Percentiles rank a stretch among this genome's conserved stretches.
phyloP scores from a whole-genome alignment of 2,329 filamentous ascomycete species.

The Phaeosphaeria sp. region DNA sequence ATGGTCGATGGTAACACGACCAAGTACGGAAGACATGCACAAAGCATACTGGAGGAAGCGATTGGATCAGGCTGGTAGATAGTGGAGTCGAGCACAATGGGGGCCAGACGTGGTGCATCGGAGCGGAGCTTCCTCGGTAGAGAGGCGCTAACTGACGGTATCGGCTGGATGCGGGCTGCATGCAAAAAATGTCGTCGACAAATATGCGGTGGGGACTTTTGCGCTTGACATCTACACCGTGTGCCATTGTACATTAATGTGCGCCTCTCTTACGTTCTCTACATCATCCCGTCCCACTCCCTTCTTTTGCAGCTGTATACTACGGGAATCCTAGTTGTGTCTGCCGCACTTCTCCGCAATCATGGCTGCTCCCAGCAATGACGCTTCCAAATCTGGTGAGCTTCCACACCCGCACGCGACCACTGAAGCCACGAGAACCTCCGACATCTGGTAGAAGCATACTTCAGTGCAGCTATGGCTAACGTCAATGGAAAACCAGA shows the following conservation, averaged over 20 bases:
- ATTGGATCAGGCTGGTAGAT: conserved; percentile 1
- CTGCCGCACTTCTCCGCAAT: conserved; percentile 13
- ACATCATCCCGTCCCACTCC: conserved; percentile 22
- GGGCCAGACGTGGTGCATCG: not conserved
- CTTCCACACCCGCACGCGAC: conserved; percentile 19
- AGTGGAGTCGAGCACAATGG: not conserved
- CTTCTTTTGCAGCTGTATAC: conserved; percentile 32
- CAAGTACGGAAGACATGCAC: not conserved
- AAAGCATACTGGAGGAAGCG: not conserved
- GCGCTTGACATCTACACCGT: conserved; percentile 19
- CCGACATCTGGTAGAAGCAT: not conserved
- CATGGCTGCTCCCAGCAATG: conserved; percentile 46
- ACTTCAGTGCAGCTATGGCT: conserved; percentile 24
- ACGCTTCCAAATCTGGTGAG: conserved; percentile 48
- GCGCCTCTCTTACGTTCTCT: conserved; percentile 37
- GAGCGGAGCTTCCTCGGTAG: not conserved
- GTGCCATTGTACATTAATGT: conserved; percentile 44
- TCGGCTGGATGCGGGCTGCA: not conserved
- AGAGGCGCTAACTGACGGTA: not conserved
- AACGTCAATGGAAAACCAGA: conserved; percentile 28
- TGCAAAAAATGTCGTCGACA: not conserved
- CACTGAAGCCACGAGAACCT: not conserved
- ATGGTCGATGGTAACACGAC: not conserved
- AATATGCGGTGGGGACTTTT: not conserved
- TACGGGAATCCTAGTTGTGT: conserved; percentile 22